phyloP scores from a whole-genome alignment of 306 rosid species.

The Quercus aquifolioides region DNA sequence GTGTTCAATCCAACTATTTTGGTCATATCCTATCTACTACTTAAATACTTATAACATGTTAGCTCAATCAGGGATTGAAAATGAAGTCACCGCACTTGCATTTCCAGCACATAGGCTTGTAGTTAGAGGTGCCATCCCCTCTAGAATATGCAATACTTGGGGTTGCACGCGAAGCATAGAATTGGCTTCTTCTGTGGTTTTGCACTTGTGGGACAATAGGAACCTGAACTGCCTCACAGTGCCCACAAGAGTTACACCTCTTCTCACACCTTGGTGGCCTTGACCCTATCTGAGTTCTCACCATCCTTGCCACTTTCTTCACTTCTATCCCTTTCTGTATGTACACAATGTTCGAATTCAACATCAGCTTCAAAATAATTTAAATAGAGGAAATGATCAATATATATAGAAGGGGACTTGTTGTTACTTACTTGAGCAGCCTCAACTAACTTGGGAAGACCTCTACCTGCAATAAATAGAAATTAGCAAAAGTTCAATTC shows the following conservation, averaged over 20 bases:
- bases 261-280: slow-evolving; percentile 67
- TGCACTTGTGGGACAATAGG: slow-evolving; percentile 46
- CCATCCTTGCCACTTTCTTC: slow-evolving; percentile 14
- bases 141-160: slow-evolving; percentile 33
- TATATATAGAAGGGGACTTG: too few species aligned
- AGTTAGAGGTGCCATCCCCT: slow-evolving; percentile 61
- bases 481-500: slow-evolving; percentile 2
- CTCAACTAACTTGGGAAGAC: slow-evolving; percentile 37
- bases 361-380: neutral
- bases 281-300: slow-evolving; percentile 54
- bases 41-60: neutral
- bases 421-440: slow-evolving; percentile 34
- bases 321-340: slow-evolving; percentile 32
- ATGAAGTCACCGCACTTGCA: slow-evolving; percentile 76
- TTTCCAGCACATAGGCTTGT: slow-evolving; percentile 86
- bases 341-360: neutral
- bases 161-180: slow-evolving; percentile 2
- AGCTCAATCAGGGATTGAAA: slow-evolving; percentile 54
- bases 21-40: neutral
- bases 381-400: neutral
- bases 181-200: slow-evolving; percentile 25
- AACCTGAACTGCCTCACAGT: slow-evolving; percentile 82
- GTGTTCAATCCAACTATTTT: neutral
- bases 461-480: slow-evolving; percentile 48
- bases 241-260: slow-evolving; percentile 54